Evolutionary conservation across 169 alveolate genomes (phyloP).

Genomic region (Cryptosporidium bovis): DNA sequence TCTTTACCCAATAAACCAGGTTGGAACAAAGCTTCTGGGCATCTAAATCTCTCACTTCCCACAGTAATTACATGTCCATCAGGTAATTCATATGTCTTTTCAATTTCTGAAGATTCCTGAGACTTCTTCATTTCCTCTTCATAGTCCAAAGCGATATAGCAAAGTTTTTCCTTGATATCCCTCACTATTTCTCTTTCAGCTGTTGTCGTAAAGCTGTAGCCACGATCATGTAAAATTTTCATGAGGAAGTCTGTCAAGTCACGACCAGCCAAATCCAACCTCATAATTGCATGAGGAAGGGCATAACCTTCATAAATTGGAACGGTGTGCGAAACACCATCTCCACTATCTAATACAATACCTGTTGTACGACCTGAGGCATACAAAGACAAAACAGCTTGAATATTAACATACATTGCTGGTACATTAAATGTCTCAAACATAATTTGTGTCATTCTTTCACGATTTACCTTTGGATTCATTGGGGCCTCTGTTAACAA

Average conservation of each 20-base stretch:
- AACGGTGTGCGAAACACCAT: conserved; percentile 98
- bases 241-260: conserved; percentile 95
- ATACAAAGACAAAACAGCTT: conserved; percentile 97
- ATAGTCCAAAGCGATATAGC: conserved; percentile 96
- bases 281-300: conserved; percentile 96
- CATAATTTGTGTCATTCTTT: conserved; percentile 96
- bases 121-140: conserved; percentile 93
- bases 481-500: conserved; percentile 98
- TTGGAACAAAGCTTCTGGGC: conserved; percentile 98
- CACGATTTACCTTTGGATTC: conserved; percentile 96
- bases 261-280: conserved; percentile 98
- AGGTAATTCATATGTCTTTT: conserved; percentile 97
- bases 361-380: conserved; percentile 99
- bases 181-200: conserved; percentile 98
- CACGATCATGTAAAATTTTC: conserved; percentile 95
- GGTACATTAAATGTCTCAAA: conserved; percentile 99
- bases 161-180: conserved; percentile 97
- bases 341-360: conserved; percentile 98
- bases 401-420: conserved; percentile 96
- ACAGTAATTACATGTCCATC: conserved; percentile 96
- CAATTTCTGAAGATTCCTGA: conserved; percentile 90
- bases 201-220: conserved; percentile 94
- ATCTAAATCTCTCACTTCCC: conserved; percentile 95
- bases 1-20: conserved; percentile 95
- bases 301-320: conserved; percentile 99